Base-by-base conservation (phyloP, 2,329 filamentous ascomycete species). In the Diplodia mutila region DNA sequence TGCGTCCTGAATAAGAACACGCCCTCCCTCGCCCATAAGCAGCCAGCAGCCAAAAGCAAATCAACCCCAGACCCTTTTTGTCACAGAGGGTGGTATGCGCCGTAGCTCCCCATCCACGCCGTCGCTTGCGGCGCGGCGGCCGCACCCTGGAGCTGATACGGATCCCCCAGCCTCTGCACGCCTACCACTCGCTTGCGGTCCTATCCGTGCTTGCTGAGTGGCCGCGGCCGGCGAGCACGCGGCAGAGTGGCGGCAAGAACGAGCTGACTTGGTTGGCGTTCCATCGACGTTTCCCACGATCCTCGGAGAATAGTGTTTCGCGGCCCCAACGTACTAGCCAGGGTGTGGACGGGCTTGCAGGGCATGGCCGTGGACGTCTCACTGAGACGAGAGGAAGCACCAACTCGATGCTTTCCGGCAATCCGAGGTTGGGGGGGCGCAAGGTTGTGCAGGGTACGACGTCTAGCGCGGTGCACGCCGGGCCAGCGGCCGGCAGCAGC, bases 191-290 rank as follows among this genome's bases (percentile, higher is more conserved):
- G 37, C 18, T 49, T 61, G 42, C 57, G 57, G 57, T 63, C 21
- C 27, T 63, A 63, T 63, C 59, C 59, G 59, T 42, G 42, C 29
- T 14, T 63, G 59, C 59, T 63, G 59, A 63, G 59, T 63, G 59
- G 59, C 29, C 29, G 59, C 59, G 39, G 39, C 25, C 55, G 25
- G 23, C 57, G 25, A n/a, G 39, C 57, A 32, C 59, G 49, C 59
- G 59, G 59, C 42, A 51, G 27, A 25, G 46, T 21, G 59, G 59
- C 59, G 29, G 59, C 59, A 51, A 37, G 46, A 63, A 37, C 49
- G 59, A 32, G 59, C 59, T 63, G 59, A 63, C 29, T 46, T 46
- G 42, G 42, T 46, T 51, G 59, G 29, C 46, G 42, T 63, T 37
- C 59, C 39, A 63, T 29, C 29, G 42, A 49, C 57, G 57, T 61